Conservation (phyloP, 768 basidiomycete genomes). For the Phylloporus sp. region DNA sequence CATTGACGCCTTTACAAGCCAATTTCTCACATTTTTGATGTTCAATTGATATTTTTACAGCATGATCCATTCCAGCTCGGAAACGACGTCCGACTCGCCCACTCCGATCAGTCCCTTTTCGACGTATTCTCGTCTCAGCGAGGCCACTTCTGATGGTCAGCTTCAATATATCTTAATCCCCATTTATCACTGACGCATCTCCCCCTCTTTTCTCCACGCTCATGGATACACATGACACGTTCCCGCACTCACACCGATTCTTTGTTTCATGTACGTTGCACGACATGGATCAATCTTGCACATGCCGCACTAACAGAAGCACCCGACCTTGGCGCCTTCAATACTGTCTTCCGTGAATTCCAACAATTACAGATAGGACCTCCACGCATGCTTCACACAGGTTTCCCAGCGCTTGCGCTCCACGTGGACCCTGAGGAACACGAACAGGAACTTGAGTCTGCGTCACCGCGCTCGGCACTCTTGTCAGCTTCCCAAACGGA, state of each 20-base stretch:
- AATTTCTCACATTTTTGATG: slow-evolving; percentile 16
- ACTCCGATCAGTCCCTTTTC: slow-evolving; percentile 38
- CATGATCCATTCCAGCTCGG: slow-evolving; percentile 36
- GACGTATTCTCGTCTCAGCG: slow-evolving; percentile 39
- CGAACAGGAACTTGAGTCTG: slow-evolving; percentile 21
- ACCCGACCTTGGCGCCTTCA: slow-evolving; percentile 73
- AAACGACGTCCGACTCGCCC: slow-evolving; percentile 33
- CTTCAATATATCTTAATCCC: not conserved
- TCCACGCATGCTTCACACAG: slow-evolving; percentile 23
- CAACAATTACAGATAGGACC: slow-evolving; percentile 50
- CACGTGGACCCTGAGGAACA: slow-evolving; percentile 18
- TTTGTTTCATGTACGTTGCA: slow-evolving; percentile 10
- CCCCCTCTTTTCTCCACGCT: not conserved
- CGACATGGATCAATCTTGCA: not conserved
- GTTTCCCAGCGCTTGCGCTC: slow-evolving; percentile 7
- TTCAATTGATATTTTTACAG: slow-evolving; percentile 16
- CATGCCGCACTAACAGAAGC: slow-evolving; percentile 39
- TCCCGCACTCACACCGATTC: slow-evolving; percentile 2
- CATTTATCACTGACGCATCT: not conserved
- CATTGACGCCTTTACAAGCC: not conserved
- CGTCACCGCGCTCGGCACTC: slow-evolving; percentile 27
- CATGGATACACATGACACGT: not conserved
- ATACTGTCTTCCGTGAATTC: slow-evolving; percentile 64
- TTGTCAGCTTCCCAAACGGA: slow-evolving; percentile 25
- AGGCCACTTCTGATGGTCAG: slow-evolving; percentile 51